Evolutionary conservation across 2,329 filamentous ascomycete genomes (phyloP).

Genomic region (Fusarium paranaense): DNA sequence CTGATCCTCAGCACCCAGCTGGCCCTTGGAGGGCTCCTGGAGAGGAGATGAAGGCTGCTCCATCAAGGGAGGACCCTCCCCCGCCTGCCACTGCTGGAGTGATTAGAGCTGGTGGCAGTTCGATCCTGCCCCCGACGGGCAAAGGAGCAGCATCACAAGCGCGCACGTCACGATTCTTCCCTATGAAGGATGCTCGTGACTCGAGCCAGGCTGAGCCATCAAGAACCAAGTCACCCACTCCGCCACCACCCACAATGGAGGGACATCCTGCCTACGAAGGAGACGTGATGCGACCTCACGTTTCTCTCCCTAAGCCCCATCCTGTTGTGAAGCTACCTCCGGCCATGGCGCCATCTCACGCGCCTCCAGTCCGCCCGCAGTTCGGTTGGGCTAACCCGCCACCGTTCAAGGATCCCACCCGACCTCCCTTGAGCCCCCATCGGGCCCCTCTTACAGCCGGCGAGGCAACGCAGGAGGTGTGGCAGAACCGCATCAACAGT

Average conservation of each 20-base stretch:
- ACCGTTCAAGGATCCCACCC: slow-evolving; percentile 46
- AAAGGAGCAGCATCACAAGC: slow-evolving; percentile 56
- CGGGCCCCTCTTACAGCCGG: slow-evolving; percentile 40
- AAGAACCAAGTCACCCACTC: slow-evolving; percentile 70
- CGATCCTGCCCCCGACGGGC: slow-evolving; percentile 45
- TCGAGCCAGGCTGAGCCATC: slow-evolving; percentile 50
- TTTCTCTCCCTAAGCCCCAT: slow-evolving; percentile 75
- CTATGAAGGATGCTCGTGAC: slow-evolving; percentile 63
- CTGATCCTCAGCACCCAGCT: slow-evolving; percentile 45
- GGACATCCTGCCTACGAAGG: slow-evolving; percentile 80
- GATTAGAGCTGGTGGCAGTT: slow-evolving; percentile 42
- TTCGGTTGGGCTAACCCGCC: slow-evolving; percentile 53
- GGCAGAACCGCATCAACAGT: slow-evolving; percentile 88
- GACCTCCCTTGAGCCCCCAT: slow-evolving; percentile 38
- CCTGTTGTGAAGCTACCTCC: slow-evolving; percentile 88
- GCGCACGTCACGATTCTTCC: slow-evolving; percentile 72
- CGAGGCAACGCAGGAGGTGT: slow-evolving; percentile 61
- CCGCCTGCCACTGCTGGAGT: slow-evolving; percentile 42
- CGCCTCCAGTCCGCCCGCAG: slow-evolving; percentile 40
- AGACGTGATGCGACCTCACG: slow-evolving; percentile 72
- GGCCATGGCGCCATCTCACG: slow-evolving; percentile 44
- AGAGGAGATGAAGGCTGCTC: slow-evolving; percentile 39
- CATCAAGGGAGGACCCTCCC: slow-evolving; percentile 38
- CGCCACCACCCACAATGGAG: slow-evolving; percentile 77
- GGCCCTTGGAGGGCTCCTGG: slow-evolving; percentile 47